Percentiles rank a stretch among this genome's conserved stretches.
Evolutionary conservation across 2,329 filamentous ascomycete genomes (phyloP).

Genomic region (Fusarium chlamydosporum): DNA sequence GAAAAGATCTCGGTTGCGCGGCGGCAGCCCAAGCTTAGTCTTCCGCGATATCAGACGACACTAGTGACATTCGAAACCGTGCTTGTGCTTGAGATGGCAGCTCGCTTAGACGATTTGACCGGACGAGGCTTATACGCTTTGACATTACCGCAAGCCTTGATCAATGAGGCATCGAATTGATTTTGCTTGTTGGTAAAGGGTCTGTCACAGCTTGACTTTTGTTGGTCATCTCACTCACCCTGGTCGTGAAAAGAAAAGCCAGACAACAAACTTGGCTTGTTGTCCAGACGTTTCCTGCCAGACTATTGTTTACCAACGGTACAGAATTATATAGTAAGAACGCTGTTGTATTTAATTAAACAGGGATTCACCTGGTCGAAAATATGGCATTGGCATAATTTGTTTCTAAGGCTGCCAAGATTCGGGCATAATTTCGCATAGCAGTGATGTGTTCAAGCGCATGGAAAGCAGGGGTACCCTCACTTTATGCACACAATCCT

Average conservation of each 20-base stretch:
- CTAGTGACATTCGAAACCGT: conserved; percentile 25
- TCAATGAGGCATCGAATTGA: not conserved
- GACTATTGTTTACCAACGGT: conserved; percentile 1
- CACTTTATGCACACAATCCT: conserved; percentile 27
- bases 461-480: conserved; percentile 28
- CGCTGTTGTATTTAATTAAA: too few relatives aligned
- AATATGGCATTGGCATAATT: conserved; percentile 6
- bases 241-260: not conserved
- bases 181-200: not conserved
- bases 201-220: not conserved
- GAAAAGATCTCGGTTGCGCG: conserved; percentile 23
- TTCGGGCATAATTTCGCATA: conserved; percentile 25
- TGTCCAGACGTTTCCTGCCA: conserved; percentile 5
- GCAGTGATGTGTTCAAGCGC: conserved; percentile 13
- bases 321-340: not conserved
- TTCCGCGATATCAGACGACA: conserved; percentile 16
- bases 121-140: not conserved
- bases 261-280: not conserved
- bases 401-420: conserved; percentile 16
- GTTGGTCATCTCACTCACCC: too few relatives aligned
- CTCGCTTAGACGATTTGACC: conserved; percentile 14
- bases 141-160: conserved; percentile 1
- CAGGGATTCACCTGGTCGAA: too few relatives aligned
- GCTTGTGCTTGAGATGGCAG: conserved; percentile 18
- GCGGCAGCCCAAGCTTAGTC: conserved; percentile 16